Evolutionary conservation across 345 rosid genomes (phyloP), one percentile per base, ranked within the genome.

Genomic region (Eucalyptus coolabah): DNA sequence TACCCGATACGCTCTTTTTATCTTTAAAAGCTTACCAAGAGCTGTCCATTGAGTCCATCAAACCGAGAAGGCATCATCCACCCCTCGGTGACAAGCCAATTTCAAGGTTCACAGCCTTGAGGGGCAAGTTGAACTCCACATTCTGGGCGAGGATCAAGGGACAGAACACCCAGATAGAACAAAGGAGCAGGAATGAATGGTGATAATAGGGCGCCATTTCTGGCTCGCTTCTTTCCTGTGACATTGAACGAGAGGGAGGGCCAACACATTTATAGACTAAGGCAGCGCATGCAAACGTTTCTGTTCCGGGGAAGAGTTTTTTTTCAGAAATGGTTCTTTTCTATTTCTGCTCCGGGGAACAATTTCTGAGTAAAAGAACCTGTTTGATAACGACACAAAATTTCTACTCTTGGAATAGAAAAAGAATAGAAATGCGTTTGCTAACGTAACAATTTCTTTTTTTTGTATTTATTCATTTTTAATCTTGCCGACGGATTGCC

Each of bases 61-160:
- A n/a, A 72, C 51, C 69, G 86, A 63, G 88, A 90, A 80, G 65
- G 28, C 49, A 40, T 30, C 45, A 44, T 85, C 53, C 59, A 87
- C 26, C 90, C 88, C 32, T 88, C 91, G 6, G 87, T 80, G 88
- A 90, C 87, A 47, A 90, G 90, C 91, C 91, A 90, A 77, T 90
- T 90, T 30, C 91, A 2, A 86, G 90, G 60, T 86, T 90, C 67
- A 90, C 90, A 30, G 91, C 90, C 80, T 72, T 90, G 60, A 88
- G 15, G 42, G 90, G 91, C 80, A 87, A 47, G 47, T 59, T 60
- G 72, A 56, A n/a, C 4, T 81, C 42, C 9, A 42, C 44, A 40
- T 50, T 37, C 34, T 65, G 77, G 40, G 77, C 21, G 21, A 65
- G 77, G 87, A 56, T 56, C 9, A 5, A 12, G 86, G 47, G 50